phyloP scores from a whole-genome alignment of 441 rosid genomes.

The Pelargonium australe region DNA sequence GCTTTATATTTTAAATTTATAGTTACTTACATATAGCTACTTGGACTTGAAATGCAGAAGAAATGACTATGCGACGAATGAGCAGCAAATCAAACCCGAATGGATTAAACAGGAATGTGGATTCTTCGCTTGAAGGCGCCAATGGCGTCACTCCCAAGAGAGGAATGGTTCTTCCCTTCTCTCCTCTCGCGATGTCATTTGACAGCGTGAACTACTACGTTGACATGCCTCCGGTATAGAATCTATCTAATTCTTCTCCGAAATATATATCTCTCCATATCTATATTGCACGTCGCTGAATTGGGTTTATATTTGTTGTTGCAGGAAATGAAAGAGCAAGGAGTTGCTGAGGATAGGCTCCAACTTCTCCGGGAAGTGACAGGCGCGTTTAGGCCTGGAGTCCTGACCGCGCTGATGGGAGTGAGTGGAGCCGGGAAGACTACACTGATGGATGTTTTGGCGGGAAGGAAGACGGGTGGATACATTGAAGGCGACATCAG shows the following conservation, averaged over 20 bases:
- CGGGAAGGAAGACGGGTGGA: background rate
- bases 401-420: conserved; percentile 3
- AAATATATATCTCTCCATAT: background rate
- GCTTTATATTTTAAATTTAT: background rate
- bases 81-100: conserved; percentile 29
- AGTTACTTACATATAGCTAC: background rate
- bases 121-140: conserved; percentile 26
- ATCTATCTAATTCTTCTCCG: background rate
- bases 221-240: conserved; percentile 81
- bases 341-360: background rate
- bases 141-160: conserved; percentile 41
- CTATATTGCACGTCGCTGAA: no score
- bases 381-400: conserved; percentile 10
- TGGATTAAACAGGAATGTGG: conserved; percentile 26
- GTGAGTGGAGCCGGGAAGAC: conserved; percentile 2
- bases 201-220: conserved; percentile 67
- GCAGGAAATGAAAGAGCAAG: conserved; percentile 8
- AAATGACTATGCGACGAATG: conserved; percentile 47
- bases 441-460: background rate
- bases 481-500: background rate
- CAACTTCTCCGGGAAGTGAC: conserved; percentile 1
- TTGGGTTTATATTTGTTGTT: background rate
- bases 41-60: conserved; percentile 31
- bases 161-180: conserved; percentile 94
- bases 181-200: conserved; percentile 83